Conservation (phyloP, 331 rosid genomes). For the Spiraea crenata region DNA sequence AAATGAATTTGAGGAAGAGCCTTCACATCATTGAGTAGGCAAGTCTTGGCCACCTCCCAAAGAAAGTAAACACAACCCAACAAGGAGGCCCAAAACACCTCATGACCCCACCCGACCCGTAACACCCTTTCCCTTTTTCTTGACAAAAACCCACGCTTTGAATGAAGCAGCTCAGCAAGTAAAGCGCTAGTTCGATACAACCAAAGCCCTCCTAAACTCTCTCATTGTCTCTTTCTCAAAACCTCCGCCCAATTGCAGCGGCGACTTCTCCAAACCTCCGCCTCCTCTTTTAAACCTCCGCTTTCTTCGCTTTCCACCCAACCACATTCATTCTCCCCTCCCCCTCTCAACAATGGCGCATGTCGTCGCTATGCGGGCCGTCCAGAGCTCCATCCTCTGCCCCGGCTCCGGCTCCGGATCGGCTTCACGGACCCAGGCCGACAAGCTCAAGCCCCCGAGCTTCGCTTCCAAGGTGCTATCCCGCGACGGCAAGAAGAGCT, state of each 20-base stretch:
- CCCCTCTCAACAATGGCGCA: constrained; percentile 58
- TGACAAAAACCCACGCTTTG: not conserved
- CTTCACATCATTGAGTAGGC: no score
- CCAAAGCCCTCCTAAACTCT: constrained; percentile 11
- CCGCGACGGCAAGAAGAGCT: constrained; percentile 19
- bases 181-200: constrained; percentile 10
- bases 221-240: not conserved
- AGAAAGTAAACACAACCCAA: not conserved
- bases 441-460: constrained; percentile 45
- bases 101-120: not conserved
- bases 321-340: constrained; percentile 10
- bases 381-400: constrained; percentile 49
- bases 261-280: not conserved
- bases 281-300: not conserved
- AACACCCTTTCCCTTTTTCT: not conserved
- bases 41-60: no score
- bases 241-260: not conserved
- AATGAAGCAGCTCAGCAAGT: not conserved
- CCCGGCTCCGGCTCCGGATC: constrained; percentile 53
- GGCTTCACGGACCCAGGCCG: constrained; percentile 29
- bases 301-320: no score
- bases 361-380: constrained; percentile 66
- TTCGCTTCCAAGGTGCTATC: constrained; percentile 36
- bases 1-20: no score
- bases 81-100: not conserved